A percentile compares a stretch with the other conserved stretches of the same genome.
Evolutionary conservation across 805 yeast species (phyloP).

Genomic region (Wickerhamiella kurtzmanii): DNA sequence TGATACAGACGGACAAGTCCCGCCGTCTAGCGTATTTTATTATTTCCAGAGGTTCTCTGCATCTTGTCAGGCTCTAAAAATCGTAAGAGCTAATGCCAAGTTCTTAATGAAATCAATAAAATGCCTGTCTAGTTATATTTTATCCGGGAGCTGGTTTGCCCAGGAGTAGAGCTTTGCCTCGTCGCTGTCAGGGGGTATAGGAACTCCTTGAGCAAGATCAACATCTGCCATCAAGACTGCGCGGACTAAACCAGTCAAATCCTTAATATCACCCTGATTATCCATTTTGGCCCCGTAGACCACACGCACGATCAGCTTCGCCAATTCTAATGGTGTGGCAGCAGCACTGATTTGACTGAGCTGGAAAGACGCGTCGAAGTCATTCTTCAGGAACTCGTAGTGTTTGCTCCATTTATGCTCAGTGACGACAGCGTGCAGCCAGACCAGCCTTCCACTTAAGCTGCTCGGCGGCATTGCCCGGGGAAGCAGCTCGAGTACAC

Average conservation of each 20-base stretch:
- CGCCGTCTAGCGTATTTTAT: no score
- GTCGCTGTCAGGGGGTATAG: background rate
- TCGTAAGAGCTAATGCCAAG: no score
- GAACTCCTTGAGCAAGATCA: background rate
- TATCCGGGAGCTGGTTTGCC: background rate
- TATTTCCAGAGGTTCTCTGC: no score
- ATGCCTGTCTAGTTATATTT: no score
- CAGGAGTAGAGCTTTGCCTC: background rate
- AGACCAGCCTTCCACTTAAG: conserved; percentile 38
- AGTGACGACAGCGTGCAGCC: conserved; percentile 56
- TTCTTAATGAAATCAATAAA: no score
- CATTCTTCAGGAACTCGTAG: conserved; percentile 67
- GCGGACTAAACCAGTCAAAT: background rate
- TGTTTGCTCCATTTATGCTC: conserved; percentile 41
- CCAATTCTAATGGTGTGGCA: background rate
- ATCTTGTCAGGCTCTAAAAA: no score
- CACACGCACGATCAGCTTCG: conserved; percentile 35
- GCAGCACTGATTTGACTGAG: conserved; percentile 25
- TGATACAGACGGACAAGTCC: no score
- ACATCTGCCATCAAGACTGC: background rate
- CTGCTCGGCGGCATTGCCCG: conserved; percentile 36
- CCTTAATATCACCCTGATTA: background rate
- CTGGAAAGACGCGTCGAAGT: conserved; percentile 36
- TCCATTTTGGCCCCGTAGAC: conserved; percentile 38
- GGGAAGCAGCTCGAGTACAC: conserved; percentile 32